These are phyloP conservation scores for Eragrostis tef DNA, from an alignment of 202 grass and related monocot genomes.

Conservation along the genomic window DNA sequence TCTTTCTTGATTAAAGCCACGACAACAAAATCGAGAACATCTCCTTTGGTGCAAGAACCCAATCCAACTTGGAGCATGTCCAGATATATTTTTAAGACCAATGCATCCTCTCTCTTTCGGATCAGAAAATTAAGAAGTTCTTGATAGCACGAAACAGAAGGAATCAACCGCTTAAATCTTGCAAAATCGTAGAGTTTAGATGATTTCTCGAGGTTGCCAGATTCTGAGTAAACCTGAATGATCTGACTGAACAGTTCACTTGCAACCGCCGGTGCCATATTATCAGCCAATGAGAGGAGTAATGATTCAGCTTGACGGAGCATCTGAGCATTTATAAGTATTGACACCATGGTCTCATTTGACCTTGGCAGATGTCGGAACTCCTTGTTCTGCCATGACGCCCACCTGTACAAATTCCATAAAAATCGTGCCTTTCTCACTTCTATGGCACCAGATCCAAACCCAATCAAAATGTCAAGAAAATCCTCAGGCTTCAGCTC, in stretches of 20 bases:
- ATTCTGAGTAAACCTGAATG: constrained; percentile 58
- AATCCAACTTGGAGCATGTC: constrained; percentile 85
- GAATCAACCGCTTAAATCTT: constrained; percentile 54
- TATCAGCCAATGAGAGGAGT: constrained; percentile 52
- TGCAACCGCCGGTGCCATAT: constrained; percentile 35
- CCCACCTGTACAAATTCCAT: constrained; percentile 82
- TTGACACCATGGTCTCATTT: constrained; percentile 69
- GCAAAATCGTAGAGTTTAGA: constrained; percentile 66
- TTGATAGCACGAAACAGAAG: constrained; percentile 66
- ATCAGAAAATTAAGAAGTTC: constrained; percentile 70
- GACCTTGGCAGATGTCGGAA: constrained; percentile 79
- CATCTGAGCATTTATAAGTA: constrained; percentile 72
- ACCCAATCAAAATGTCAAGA: constrained; percentile 66
- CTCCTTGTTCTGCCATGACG: constrained; percentile 52
- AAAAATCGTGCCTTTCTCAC: constrained; percentile 64
- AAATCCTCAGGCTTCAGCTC: constrained; percentile 59
- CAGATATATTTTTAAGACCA: constrained; percentile 70
- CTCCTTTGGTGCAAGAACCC: constrained; percentile 56
- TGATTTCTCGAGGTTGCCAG: constrained; percentile 57
- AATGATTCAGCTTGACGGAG: constrained; percentile 73
- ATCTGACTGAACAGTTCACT: constrained; percentile 60
- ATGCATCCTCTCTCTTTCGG: constrained; percentile 53
- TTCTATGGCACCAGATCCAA: constrained; percentile 48
- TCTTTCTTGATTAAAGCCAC: constrained; percentile 48
- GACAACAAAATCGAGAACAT: constrained; percentile 66